Conservation (phyloP, 805 yeast species). For the Candida ponderosae region DNA sequence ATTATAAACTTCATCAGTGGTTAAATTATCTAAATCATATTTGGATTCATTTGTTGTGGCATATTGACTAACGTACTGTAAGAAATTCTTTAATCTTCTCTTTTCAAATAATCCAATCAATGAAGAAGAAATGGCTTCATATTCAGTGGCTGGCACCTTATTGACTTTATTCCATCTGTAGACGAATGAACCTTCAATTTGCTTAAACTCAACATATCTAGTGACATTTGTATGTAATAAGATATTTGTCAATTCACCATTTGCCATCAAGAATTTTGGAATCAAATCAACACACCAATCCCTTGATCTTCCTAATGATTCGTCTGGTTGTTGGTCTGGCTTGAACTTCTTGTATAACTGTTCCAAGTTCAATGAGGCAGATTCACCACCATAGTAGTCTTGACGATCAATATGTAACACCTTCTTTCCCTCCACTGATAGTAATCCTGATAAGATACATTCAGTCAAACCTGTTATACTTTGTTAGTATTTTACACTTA, state of each 20-base stretch:
- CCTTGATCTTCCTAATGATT: constrained; percentile 78
- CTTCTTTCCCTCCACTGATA: constrained; percentile 97
- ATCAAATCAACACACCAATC: constrained; percentile 98
- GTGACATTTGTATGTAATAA: constrained; percentile 95
- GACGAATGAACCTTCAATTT: constrained; percentile 92
- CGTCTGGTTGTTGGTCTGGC: constrained; percentile 60
- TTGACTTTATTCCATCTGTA: constrained; percentile 80
- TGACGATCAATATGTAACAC: constrained; percentile 95
- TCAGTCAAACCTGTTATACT: constrained; percentile 85
- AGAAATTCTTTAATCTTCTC: constrained; percentile 85
- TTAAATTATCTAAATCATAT: constrained; percentile 77
- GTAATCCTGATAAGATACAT: constrained; percentile 86
- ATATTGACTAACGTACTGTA: constrained; percentile 80
- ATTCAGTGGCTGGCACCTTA: constrained; percentile 88
- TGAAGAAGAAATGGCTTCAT: constrained; percentile 86
- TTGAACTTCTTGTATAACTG: constrained; percentile 80
- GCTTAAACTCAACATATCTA: constrained; percentile 91
- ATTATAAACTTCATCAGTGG: constrained; percentile 86
- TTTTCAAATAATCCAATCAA: constrained; percentile 95
- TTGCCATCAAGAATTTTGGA: constrained; percentile 95
- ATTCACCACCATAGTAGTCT: constrained; percentile 90
- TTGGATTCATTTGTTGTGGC: constrained; percentile 17
- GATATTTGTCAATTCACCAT: constrained; percentile 94
- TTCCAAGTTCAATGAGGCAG: constrained; percentile 73
- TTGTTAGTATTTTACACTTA: too few relatives aligned